Base-by-base conservation (phyloP, 805 yeast species). In the Spathaspora boniae region DNA sequence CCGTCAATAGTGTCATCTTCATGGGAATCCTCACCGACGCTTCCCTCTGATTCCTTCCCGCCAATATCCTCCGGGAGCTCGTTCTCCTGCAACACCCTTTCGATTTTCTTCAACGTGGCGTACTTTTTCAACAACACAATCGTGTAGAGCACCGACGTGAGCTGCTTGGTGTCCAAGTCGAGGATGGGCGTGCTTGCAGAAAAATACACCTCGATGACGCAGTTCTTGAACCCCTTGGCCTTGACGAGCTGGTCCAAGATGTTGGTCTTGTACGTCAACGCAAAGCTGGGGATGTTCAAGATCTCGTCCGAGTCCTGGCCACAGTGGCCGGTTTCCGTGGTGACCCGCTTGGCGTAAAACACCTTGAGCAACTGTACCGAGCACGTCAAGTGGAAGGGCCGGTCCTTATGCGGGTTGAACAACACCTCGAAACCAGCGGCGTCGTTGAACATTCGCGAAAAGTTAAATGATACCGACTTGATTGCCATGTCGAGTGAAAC, bases 341-440 rank as follows among this genome's bases (percentile, higher is more conserved):
- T 34, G 2, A 20, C 27, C 9, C 12, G 22, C 6, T 31, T 37
- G 2, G 50, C 42, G 34, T 54, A 60, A 26, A 52, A 45, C 5
- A 62, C 38, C 16, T 50, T 51, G 14, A 67, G 40, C 9, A 61
- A 42, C 50, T 62, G 70, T 1, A 62, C 35, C 1, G 70, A 56
- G 6, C 49, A 40, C 7, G 63, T 53, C 22, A 58, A 40, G 29
- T 66, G 65, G 16, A 64, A 41, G 2, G 72, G 72, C 6, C 34
- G 36, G 34, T 65, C 69, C 4, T 36, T 29, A 2, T 37, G 26
- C 2, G 60, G 46, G 32, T 60, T 53, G 44, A 67, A 68, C 12
- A 64, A 46, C 5, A 59, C 58, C 26, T 63, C 65, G 41, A 57
- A 68, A 1, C 72, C 73, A 4, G 72, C 70, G 31, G 67, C 26